These are phyloP conservation scores for Kwoniella mangroviensis DNA, from an alignment of 768 basidiomycete genomes.

Conservation along the genomic window DNA sequence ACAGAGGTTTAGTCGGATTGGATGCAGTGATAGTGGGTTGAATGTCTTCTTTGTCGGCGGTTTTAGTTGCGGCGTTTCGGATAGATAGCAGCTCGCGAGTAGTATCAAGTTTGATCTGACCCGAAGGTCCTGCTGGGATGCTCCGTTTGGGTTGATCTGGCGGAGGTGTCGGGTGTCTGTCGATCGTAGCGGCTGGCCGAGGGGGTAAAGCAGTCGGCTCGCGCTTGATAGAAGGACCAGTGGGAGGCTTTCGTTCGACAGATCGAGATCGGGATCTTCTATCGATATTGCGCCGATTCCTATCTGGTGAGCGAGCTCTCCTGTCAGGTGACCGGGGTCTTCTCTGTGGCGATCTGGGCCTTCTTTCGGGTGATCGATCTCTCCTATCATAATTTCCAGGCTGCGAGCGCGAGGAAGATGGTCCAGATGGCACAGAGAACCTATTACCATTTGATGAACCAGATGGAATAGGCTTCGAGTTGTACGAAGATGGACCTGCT, in stretches of 20 bases:
- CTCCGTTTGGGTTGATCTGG: not conserved
- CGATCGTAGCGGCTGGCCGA: not conserved
- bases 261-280: not conserved
- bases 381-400: not conserved
- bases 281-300: too few relatives aligned
- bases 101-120: not conserved
- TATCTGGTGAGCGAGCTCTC: not conserved
- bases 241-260: not conserved
- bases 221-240: not conserved
- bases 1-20: not conserved
- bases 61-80: not conserved
- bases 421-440: not conserved
- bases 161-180: not conserved
- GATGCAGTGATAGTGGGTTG: not conserved
- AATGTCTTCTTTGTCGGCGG: not conserved
- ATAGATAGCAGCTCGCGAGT: not conserved
- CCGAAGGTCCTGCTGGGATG: not conserved
- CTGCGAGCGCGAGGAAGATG: not conserved
- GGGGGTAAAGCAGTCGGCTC: not conserved
- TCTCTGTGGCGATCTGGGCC: slow-evolving; percentile 1
- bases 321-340: not conserved
- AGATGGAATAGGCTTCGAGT: not conserved
- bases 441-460: slow-evolving; percentile 6
- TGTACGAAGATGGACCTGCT: slow-evolving; percentile 1
- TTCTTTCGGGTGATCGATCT: not conserved